phyloP scores from a whole-genome alignment of 2,329 filamentous ascomycete species.

The Gyromitra esculenta region DNA sequence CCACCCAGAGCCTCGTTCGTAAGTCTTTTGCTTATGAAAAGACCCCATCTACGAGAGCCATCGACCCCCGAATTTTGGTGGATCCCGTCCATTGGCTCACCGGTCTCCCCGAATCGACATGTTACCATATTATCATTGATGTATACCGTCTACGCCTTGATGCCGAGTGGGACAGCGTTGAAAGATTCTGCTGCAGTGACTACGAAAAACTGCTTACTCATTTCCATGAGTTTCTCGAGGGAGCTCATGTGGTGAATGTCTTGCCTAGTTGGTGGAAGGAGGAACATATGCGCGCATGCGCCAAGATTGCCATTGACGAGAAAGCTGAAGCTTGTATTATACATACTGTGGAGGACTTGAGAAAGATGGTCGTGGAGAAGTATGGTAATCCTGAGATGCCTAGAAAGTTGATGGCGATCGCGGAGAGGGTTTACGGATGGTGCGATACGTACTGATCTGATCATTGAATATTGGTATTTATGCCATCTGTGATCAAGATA shows the following conservation, averaged over 20 bases:
- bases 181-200: background rate
- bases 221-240: conserved; percentile 18
- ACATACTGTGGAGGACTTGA: background rate
- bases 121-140: conserved; percentile 15
- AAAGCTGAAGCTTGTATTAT: conserved; percentile 5
- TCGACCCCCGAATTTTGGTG: background rate
- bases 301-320: background rate
- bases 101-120: background rate
- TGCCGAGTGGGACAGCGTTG: conserved; percentile 6
- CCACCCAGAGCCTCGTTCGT: background rate
- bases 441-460: background rate
- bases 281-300: background rate
- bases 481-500: background rate
- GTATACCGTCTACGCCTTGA: conserved; percentile 5
- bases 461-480: background rate
- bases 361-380: background rate
- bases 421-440: conserved; percentile 17
- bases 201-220: conserved; percentile 2
- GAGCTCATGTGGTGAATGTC: background rate
- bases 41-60: background rate
- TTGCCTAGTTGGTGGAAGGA: conserved; percentile 9
- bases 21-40: background rate
- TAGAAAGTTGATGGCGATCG: background rate
- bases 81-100: background rate
- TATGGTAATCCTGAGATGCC: background rate